Evolutionary conservation across 2,329 filamentous ascomycete species (phyloP).

Genomic region (Fusarium bactridioides): DNA sequence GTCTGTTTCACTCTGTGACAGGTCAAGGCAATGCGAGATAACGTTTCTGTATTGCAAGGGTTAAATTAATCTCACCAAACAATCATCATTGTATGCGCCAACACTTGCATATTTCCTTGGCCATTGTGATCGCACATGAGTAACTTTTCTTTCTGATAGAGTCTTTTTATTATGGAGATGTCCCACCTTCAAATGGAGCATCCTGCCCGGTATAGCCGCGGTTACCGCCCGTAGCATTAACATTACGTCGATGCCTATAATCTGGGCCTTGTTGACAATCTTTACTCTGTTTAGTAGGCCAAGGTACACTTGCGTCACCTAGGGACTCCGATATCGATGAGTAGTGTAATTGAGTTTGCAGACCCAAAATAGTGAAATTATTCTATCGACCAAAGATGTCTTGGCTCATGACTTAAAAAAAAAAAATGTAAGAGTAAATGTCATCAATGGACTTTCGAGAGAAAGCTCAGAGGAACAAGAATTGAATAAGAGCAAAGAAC

Average conservation of each 20-base stretch:
- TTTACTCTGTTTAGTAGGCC: neutral
- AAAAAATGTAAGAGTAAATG: neutral
- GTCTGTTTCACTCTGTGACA: neutral
- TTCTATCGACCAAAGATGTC: neutral
- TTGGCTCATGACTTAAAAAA: neutral
- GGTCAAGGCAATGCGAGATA: neutral
- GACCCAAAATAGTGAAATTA: neutral
- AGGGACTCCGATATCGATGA: neutral
- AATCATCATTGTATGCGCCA: neutral
- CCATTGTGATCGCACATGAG: neutral
- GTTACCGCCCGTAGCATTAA: neutral
- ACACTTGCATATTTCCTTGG: neutral
- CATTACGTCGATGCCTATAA: neutral
- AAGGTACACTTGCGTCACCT: neutral
- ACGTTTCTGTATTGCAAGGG: neutral
- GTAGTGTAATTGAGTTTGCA: neutral
- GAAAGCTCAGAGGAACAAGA: neutral
- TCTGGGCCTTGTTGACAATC: neutral
- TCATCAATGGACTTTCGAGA: neutral
- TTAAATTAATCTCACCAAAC: neutral
- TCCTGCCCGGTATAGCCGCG: neutral
- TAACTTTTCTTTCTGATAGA: neutral
- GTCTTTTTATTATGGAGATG: constrained; percentile 4
- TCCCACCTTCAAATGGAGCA: constrained; percentile 6
- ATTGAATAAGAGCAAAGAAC: neutral